phyloP scores from a whole-genome alignment of 495 filamentous ascomycete species.

The Hyaloscypha variabilis region DNA sequence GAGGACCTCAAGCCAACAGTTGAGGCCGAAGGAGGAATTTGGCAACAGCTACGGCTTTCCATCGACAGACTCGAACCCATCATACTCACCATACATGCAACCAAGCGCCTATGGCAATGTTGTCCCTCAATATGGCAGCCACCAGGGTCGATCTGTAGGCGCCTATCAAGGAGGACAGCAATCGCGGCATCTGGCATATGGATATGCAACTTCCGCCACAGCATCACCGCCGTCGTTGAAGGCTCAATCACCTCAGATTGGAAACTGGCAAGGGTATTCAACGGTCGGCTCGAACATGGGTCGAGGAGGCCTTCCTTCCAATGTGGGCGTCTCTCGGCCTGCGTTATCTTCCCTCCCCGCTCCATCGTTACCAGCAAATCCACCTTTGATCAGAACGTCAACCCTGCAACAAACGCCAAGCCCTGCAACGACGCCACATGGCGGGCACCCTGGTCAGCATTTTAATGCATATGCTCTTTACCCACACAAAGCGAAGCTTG shows the following conservation, averaged over 20 bases:
- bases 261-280: constrained; percentile 45
- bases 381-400: constrained; percentile 80
- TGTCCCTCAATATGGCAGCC: constrained; percentile 37
- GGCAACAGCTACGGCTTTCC: constrained; percentile 35
- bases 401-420: constrained; percentile 64
- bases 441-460: constrained; percentile 37
- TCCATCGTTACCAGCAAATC: constrained; percentile 47
- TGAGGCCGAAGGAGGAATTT: constrained; percentile 43
- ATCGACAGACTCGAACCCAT: constrained; percentile 24
- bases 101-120: constrained; percentile 34
- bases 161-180: constrained; percentile 41
- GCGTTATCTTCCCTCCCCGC: constrained; percentile 36
- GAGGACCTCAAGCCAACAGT: constrained; percentile 33
- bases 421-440: constrained; percentile 44
- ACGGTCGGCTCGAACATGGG: constrained; percentile 41
- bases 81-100: constrained; percentile 40
- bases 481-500: constrained; percentile 82
- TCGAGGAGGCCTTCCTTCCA: constrained; percentile 39
- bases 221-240: constrained; percentile 38
- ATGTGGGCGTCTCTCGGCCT: constrained; percentile 45
- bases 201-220: constrained; percentile 47
- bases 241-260: constrained; percentile 49
- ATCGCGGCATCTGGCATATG: constrained; percentile 40
- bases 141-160: constrained; percentile 29
- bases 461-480: constrained; percentile 87